Evolutionary conservation across 148 eudicot genomes (phyloP), one percentile per base, ranked within the genome.

Genomic region (Arctostaphylos glauca): DNA sequence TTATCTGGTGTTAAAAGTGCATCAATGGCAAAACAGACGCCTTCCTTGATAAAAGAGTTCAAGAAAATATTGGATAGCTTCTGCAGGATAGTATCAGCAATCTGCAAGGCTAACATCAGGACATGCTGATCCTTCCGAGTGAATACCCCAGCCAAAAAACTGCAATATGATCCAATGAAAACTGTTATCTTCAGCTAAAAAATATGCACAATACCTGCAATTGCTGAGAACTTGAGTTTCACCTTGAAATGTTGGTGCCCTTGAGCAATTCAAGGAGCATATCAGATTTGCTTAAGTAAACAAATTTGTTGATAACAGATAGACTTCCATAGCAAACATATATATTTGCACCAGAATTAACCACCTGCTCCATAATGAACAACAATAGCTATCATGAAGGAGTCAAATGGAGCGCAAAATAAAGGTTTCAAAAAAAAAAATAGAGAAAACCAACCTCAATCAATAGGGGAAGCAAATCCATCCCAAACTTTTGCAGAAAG

Each of bases 91-190:
- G 90, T 88, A 82, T 94, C 94, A 84, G 92, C 86, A 74, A 94
- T 93, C 79, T 94, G 89, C 84, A 96, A 90, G 76, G 94, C 94
- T 88, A 93, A 84, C 75, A 88, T 81, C 70, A 90, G 78, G 68
- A 96, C 87, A 84, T 96, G 98, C 23, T 87, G 87, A 88, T 96
- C 98, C 84, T 93, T 94, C 76, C 92, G 90, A 47, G 87, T 88
- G 87, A 96, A 90, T 9, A 94, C 88, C 80, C 97, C 99, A 81
- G 94, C 98, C 91, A 96, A 88, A 86, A 96, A 96, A 76, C 99
- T 96, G 97, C 72, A 85, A 85, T 52, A 73, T 47, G 64, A 84
- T 79, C 66, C 80, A 81, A 80, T 72, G 70, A 71, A 38, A 77
- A 79, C 15, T 54, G 50, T 62, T 25, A 70, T 38, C 79, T 58